Evolutionary conservation across 83 land plant genomes (phyloP).

Genomic region (Picea abies): DNA sequence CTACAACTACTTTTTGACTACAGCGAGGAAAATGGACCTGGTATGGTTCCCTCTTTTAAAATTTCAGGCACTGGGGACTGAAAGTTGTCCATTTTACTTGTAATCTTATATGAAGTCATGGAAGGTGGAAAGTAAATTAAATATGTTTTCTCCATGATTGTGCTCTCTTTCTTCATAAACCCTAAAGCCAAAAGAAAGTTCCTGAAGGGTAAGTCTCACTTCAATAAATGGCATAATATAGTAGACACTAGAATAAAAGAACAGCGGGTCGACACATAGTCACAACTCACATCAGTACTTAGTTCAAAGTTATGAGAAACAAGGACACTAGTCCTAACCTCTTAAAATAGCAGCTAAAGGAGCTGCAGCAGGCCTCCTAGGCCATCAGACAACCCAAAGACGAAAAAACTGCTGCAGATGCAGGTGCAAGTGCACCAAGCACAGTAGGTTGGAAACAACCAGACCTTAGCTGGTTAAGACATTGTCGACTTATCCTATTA

Average conservation of each 20-base stretch:
- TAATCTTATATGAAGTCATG: neutral
- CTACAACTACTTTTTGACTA: constrained; percentile 91
- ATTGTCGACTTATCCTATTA: no score
- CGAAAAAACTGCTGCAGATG: neutral
- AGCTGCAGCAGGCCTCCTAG: neutral
- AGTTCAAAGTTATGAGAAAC: neutral
- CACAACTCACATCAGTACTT: neutral
- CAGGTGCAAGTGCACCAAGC: neutral
- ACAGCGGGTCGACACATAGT: neutral
- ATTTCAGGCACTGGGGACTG: neutral
- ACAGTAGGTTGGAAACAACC: no score
- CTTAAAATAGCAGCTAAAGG: neutral
- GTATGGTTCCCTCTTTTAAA: constrained; percentile 25
- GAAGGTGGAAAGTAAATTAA: neutral
- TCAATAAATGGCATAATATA: neutral
- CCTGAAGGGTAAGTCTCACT: neutral
- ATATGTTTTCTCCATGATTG: neutral
- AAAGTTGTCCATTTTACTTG: neutral
- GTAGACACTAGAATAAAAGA: neutral
- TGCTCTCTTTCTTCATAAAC: neutral
- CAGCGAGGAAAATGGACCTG: constrained; percentile 93
- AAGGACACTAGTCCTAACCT: neutral
- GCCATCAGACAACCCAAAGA: neutral
- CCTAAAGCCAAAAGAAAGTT: neutral
- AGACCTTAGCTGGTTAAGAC: no score